phyloP scores from a whole-genome alignment of 441 rosid genomes.

The Sinapis alba region DNA sequence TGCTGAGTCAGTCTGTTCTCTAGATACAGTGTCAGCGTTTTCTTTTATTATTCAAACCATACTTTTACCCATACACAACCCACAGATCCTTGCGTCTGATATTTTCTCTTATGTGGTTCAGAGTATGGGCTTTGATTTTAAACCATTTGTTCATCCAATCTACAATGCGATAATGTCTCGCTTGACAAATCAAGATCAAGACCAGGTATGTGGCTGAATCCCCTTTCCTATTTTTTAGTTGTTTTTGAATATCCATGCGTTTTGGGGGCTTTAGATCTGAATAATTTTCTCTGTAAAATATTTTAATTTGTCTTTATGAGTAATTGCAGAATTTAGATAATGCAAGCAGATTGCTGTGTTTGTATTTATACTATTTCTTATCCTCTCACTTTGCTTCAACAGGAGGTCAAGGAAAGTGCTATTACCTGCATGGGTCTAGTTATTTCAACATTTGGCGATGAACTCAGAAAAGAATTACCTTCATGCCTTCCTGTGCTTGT shows the following conservation, averaged over 20 bases:
- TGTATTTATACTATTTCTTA: conserved; percentile 12
- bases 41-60: not conserved
- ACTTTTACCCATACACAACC: conserved; percentile 1
- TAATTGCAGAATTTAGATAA: not conserved
- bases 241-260: conserved; percentile 4
- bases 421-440: conserved; percentile 99
- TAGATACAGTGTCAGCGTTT: conserved; percentile 1
- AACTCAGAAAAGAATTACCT: conserved; percentile 74
- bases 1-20: conserved; percentile 17
- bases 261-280: conserved; percentile 13
- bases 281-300: not conserved
- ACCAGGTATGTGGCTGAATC: conserved; percentile 66
- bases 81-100: conserved; percentile 1
- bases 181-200: conserved; percentile 98
- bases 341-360: conserved; percentile 8
- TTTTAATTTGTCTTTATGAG: not conserved
- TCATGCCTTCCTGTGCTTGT: conserved; percentile 97
- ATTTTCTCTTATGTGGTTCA: conserved; percentile 41
- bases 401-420: conserved; percentile 99
- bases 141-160: conserved; percentile 88
- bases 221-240: not conserved
- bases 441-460: conserved; percentile 95
- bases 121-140: conserved; percentile 83
- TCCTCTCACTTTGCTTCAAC: conserved; percentile 32
- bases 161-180: conserved; percentile 95